A percentile compares a stretch with the other conserved stretches of the same genome.
These are phyloP conservation scores for Parietaria judaica DNA, from an alignment of 306 rosid species.

Conservation along the genomic window DNA sequence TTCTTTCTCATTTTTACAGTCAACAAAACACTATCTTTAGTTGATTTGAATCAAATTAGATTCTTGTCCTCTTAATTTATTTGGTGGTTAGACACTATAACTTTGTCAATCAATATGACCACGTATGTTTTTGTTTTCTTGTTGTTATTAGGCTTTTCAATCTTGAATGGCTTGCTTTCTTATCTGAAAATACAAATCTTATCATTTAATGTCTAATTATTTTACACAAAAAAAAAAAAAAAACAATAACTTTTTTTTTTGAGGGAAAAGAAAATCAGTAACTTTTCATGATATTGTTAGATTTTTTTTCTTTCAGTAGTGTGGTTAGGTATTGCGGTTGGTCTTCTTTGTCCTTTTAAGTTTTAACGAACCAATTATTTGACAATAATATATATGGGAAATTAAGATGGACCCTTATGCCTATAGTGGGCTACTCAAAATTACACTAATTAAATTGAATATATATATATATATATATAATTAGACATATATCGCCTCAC, in stretches of 20 bases:
- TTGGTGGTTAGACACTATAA: constrained; percentile 6
- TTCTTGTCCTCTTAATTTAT: constrained; percentile 19
- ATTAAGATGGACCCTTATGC: background rate
- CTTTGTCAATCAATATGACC: background rate
- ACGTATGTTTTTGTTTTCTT: background rate
- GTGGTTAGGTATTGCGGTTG: constrained; percentile 21
- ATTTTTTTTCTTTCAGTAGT: background rate
- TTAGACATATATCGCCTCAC: no score
- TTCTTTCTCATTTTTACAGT: no score
- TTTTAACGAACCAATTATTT: constrained; percentile 15
- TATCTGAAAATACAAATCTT: background rate
- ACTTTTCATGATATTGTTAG: constrained; percentile 2
- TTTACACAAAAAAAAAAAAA: background rate
- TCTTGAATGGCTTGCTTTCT: background rate
- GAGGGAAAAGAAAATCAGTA: no score
- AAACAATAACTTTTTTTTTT: no score
- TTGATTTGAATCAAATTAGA: background rate
- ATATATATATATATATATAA: no score
- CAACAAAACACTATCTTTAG: background rate
- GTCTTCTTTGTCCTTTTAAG: constrained; percentile 13
- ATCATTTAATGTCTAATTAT: background rate
- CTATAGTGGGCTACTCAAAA: background rate
- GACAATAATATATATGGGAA: constrained; percentile 1
- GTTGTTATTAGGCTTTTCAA: background rate
- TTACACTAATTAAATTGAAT: no score